Base-by-base conservation (phyloP, 2,329 filamentous ascomycete genomes). In the Colletotrichum gigasporum region DNA sequence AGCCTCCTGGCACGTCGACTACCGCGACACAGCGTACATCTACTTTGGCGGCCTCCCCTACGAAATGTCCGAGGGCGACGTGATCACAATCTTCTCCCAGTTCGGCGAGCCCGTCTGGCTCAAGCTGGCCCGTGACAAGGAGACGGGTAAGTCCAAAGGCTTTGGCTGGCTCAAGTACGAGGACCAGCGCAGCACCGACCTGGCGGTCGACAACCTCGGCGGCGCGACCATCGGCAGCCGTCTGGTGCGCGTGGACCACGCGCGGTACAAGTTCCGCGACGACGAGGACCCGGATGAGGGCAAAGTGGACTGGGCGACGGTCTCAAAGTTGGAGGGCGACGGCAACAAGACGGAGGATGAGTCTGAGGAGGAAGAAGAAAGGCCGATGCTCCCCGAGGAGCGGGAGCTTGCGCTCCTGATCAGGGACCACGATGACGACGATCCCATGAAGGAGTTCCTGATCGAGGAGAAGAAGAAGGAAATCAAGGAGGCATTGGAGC, bases 91-190 rank as follows among this genome's bases (percentile, higher is more conserved):
- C 65, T 99, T 98, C 82, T 97, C 94, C 6, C 96, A 99, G 77
- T 99, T 91, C 74, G 96, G 96, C 71, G 95, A 98, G 75, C 96
- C 96, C 2, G 92, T 94, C 3, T 96, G 95, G 79, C 85, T 99
- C 63, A 96, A 97, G 72, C 87, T 99, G 11, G 90, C 91, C 48
- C 93, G 96, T 73, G 96, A 99, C 83, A 96, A 96, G 75, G 96
- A 98, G 75, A 96, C 94, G 0, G 96, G 96, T 66, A 97, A 97
- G 79, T 96, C 92, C 66, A 91, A 91, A 69, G 96, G 96, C 0
- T 99, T 98, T 74, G 94, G 91, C 3, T 99, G 96, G 85, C 85
- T 99, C 63, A 99, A 99, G 75, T 99, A 98, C 78, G 96, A 99
- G 76, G 95, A 99, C 78, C 96, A 99, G 81, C 87, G 95, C 70